phyloP scores from a whole-genome alignment of 805 yeast species.

The Candida wancherniae region DNA sequence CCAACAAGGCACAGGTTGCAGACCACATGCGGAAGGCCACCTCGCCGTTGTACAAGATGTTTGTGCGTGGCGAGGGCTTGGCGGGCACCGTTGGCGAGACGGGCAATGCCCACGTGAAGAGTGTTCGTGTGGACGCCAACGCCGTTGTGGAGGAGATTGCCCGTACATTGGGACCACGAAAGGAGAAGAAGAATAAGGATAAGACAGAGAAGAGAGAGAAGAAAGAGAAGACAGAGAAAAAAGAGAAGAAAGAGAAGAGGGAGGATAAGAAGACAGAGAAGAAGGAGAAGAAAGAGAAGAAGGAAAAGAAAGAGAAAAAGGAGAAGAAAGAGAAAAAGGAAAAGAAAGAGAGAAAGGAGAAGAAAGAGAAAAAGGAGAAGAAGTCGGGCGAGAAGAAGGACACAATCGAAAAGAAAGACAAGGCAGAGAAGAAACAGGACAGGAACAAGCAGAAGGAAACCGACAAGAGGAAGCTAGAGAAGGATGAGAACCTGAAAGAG shows the following conservation, averaged over 20 bases:
- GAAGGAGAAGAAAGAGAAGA: constrained; percentile 17
- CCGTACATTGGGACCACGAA: constrained; percentile 2
- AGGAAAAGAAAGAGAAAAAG: constrained; percentile 20
- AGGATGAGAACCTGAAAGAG: constrained; percentile 1
- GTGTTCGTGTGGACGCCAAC: constrained; percentile 5
- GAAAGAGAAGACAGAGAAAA: constrained; percentile 29
- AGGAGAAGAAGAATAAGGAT: constrained; percentile 19
- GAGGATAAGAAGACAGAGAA: constrained; percentile 23
- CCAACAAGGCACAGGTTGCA: constrained; percentile 44
- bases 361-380: constrained; percentile 7
- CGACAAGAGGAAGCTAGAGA: constrained; percentile 1
- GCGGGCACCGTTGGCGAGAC: constrained; percentile 63
- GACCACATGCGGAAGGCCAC: constrained; percentile 44
- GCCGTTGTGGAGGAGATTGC: constrained; percentile 9
- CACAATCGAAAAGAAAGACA: not conserved
- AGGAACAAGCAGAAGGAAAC: constrained; percentile 10
- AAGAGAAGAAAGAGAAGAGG: constrained; percentile 25
- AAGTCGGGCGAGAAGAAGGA: constrained; percentile 1
- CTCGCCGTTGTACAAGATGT: constrained; percentile 79
- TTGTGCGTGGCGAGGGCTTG: constrained; percentile 82
- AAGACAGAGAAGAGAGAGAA: constrained; percentile 23
- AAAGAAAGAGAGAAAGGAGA: constrained; percentile 19
- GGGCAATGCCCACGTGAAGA: constrained; percentile 19
- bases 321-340: constrained; percentile 20
- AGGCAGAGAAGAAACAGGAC: constrained; percentile 5